Evolutionary conservation across 257 asterid genomes (phyloP), one percentile per base, ranked within the genome.

Genomic region (Thymus quinquecostatus): DNA sequence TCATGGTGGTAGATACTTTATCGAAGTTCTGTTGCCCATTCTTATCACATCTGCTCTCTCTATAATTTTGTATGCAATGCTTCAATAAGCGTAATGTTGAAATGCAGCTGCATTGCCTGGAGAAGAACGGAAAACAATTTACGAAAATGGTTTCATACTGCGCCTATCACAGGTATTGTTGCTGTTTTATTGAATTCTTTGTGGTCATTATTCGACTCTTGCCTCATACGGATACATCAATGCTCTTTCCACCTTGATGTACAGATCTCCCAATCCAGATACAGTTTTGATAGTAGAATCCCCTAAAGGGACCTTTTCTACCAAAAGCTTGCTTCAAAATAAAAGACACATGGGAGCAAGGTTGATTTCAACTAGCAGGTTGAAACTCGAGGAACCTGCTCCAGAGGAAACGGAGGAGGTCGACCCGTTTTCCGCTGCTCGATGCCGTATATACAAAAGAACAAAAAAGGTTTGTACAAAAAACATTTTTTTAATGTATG

Each of bases 61-160:
- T 40, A 47, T 63, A 48, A 60, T 21, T 43, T 10, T 53, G 38
- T 48, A 70, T 43, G 47, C 27, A 51, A 54, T 63, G 74, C 43
- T 71, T 62, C 44, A 56, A 62, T 30, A 8, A 38, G 13, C 29
- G 0, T 77, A 13, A 78, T 78, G 45, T 69, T 73, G 71, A 82
- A 75, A 51, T 85, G 81, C 94, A 95, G 99, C 82, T 95, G 89
- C 99, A 95, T 78, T 83, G 90, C 88, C 86, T 86, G 79, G 98
- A 88, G 81, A 92, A 89, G 85, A 95, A 95, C 77, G 97, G 98
- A 70, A 90, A 86, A 74, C 99, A 92, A 73, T 64, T 84, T 32
- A 95, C 96, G 29, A 92, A 88, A 82, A 92, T 88, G 99, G 96
- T 95, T 36, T 95, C 98, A 10, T 95, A 89, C 72, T 95, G 98